Evolutionary conservation across 441 rosid species (phyloP).

Genomic region (Adansonia grandidieri): DNA sequence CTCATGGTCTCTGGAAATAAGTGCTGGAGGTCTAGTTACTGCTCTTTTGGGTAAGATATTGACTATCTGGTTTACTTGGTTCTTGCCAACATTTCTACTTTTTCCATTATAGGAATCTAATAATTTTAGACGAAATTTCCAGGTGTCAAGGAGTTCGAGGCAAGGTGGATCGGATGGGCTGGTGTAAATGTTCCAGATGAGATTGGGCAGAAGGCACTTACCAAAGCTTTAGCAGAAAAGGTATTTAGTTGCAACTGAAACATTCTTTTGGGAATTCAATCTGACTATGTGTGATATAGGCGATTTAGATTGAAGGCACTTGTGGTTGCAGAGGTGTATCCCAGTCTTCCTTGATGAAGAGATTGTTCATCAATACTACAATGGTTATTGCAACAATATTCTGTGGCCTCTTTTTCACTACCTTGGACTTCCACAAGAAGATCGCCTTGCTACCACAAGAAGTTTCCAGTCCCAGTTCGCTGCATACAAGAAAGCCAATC

Average conservation of each 20-base stretch:
- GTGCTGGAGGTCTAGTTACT: constrained; percentile 95
- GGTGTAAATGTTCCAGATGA: constrained; percentile 98
- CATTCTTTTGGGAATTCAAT: constrained; percentile 18
- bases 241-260: constrained; percentile 38
- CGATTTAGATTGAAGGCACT: constrained; percentile 11
- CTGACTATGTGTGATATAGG: constrained; percentile 17
- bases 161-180: constrained; percentile 99
- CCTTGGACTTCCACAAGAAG: constrained; percentile 99
- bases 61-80: background rate
- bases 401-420: constrained; percentile 98
- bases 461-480: constrained; percentile 96
- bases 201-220: constrained; percentile 90
- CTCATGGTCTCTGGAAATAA: constrained; percentile 91
- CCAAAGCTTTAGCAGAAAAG: constrained; percentile 94
- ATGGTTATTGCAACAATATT: constrained; percentile 98
- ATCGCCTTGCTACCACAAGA: constrained; percentile 95
- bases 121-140: constrained; percentile 38
- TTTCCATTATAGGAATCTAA: constrained; percentile 31
- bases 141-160: constrained; percentile 98
- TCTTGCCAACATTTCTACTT: constrained; percentile 9
- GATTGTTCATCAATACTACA: constrained; percentile 97
- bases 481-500: constrained; percentile 96
- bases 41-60: constrained; percentile 77
- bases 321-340: constrained; percentile 77
- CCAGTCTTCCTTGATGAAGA: constrained; percentile 99